Evolutionary conservation across 1,139 yeast species (phyloP).

Genomic region (Lipomyces yarrowii): DNA sequence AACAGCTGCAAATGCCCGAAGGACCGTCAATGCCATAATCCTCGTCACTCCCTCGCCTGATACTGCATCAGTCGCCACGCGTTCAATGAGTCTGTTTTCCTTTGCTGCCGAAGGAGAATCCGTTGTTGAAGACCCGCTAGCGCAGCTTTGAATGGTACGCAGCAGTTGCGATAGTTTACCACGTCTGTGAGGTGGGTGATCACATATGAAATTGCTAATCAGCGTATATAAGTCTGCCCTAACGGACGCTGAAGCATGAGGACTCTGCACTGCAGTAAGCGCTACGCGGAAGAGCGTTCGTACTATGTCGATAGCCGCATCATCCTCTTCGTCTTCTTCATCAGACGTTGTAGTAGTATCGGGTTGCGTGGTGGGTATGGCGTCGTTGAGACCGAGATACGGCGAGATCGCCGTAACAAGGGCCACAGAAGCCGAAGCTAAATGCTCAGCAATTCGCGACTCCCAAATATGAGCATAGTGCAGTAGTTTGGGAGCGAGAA

Average conservation of each 20-base stretch:
- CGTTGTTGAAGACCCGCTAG: constrained; percentile 10
- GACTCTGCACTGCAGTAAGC: constrained; percentile 68
- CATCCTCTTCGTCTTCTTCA: constrained; percentile 37
- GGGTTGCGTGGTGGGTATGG: neutral
- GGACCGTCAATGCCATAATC: constrained; percentile 70
- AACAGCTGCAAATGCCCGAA: constrained; percentile 69
- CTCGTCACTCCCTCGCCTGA: constrained; percentile 78
- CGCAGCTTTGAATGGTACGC: constrained; percentile 20
- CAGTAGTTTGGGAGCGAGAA: constrained; percentile 72
- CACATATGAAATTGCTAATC: constrained; percentile 23
- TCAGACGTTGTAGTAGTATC: constrained; percentile 31
- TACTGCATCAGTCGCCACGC: constrained; percentile 75
- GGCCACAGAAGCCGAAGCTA: constrained; percentile 26
- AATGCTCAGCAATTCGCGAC: constrained; percentile 31
- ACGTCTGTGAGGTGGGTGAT: constrained; percentile 19
- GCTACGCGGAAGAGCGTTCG: constrained; percentile 74
- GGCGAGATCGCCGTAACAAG: constrained; percentile 20
- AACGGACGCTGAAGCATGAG: constrained; percentile 65
- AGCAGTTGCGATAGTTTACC: constrained; percentile 22
- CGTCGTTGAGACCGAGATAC: constrained; percentile 13
- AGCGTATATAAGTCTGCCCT: constrained; percentile 76
- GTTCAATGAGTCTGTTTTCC: constrained; percentile 48
- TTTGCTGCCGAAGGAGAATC: neutral
- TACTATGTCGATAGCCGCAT: constrained; percentile 39
- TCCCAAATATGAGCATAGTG: constrained; percentile 55